Percentiles rank a stretch among this genome's conserved stretches.
Conservation (phyloP, 225 moss, liverwort and hornwort genomes). For the Pseudoscleropodium purum region DNA sequence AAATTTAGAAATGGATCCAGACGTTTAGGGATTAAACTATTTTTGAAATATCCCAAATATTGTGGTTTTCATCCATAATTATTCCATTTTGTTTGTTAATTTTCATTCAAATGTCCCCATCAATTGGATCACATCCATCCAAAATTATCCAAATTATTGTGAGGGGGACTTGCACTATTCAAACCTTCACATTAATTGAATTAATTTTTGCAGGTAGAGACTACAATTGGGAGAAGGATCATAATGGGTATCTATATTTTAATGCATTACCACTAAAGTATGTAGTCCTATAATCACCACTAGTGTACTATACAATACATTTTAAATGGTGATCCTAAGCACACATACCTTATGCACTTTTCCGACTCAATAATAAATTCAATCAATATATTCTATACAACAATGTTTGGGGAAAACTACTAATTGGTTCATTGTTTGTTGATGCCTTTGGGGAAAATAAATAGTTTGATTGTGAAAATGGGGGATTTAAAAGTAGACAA, state of each 20-base stretch:
- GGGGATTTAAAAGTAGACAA: no score
- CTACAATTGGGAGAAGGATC: neutral
- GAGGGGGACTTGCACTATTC: fast-evolving
- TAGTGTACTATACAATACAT: neutral
- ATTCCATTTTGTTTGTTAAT: neutral
- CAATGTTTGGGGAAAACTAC: no score
- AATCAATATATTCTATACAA: no score
- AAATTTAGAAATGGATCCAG: no score
- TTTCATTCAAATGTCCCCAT: neutral
- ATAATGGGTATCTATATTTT: neutral
- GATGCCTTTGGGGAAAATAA: neutral
- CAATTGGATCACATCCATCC: no score
- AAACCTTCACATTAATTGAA: neutral
- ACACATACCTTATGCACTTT: no score
- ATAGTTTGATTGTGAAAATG: no score
- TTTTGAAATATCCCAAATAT: neutral
- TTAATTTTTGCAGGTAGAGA: neutral
- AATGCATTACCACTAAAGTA: neutral
- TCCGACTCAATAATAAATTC: no score
- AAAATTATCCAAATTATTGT: neutral
- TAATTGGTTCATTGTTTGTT: neutral
- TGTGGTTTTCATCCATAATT: neutral
- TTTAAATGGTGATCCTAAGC: no score
- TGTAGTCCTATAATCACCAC: neutral
- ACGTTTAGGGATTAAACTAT: no score